Evolutionary conservation across 768 basidiomycete genomes (phyloP), one percentile per base, ranked within the genome.

Genomic region (Pisolithus sp.): DNA sequence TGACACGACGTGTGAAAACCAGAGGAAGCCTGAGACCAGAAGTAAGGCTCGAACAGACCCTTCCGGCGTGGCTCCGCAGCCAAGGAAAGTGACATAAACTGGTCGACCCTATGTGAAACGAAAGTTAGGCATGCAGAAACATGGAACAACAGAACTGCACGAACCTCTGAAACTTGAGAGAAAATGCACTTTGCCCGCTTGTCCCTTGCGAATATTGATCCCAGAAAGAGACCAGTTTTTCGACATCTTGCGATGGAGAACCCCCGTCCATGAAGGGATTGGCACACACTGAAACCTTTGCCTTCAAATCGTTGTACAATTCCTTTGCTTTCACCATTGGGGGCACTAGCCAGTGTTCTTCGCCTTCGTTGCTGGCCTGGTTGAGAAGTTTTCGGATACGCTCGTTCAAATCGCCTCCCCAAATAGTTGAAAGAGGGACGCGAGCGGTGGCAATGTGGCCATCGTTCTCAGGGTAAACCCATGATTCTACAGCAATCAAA

Each of bases 61-160:
- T 77, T 82, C n/a, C 82, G 74, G 20, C 83, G 77, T 7, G 87
- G 81, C 59, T 92, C 89, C 15, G 84, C 80, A 37, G 85, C 80
- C 31, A 89, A 65, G 2, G 89, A 91, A 18, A 89, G 72, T 0
- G 85, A 81, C 79, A 84, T 85, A 59, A 89, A 90, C 54, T 87
- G 85, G 23, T 87, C 87, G 54, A 86, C 70, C 7, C 85, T 89
- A 56, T 42, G 20, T 23, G 45, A 10, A 48, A 49, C 2, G 20
- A 13, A 31, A 45, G 55, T 55, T 39, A 60, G 31, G 18, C 0
- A 47, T 15, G 20, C 18, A 38, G 20, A 50, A 24, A 46, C 21
- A 21, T 28, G 31, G 44, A 21, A 34, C 13, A 23, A 47, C 34
- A 34, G 34, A 48, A 39, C 31, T 7, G 2, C 48, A 71, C 81